A percentile compares a stretch with the other conserved stretches of the same genome.
Evolutionary conservation across 2,329 filamentous ascomycete species (phyloP).

Genomic region (Talaromyces sp.): DNA sequence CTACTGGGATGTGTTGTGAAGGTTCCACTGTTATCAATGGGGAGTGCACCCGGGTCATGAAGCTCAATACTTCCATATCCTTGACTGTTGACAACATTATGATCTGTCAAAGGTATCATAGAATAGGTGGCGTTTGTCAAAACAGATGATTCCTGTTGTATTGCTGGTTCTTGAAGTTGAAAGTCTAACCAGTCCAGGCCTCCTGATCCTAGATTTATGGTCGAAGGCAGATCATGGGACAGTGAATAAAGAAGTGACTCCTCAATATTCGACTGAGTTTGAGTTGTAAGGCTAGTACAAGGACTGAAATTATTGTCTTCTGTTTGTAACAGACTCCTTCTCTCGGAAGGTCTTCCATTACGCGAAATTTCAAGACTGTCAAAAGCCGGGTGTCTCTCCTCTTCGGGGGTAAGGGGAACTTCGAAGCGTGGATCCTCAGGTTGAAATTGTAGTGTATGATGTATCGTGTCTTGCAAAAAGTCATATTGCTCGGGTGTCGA

Average conservation of each 20-base stretch:
- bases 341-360: background rate
- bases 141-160: background rate
- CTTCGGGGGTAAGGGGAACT: background rate
- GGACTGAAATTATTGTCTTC: background rate
- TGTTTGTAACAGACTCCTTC: background rate
- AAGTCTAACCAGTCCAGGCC: constrained; percentile 13
- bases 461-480: background rate
- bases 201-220: constrained; percentile 7
- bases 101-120: background rate
- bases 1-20: background rate
- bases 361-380: background rate
- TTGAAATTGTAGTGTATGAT: background rate
- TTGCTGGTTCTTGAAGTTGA: constrained; percentile 10
- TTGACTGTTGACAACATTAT: background rate
- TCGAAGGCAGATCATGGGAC: background rate
- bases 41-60: background rate
- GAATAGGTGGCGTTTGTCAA: background rate
- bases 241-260: background rate
- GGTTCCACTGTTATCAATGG: background rate
- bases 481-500: background rate
- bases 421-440: background rate
- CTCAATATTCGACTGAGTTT: background rate
- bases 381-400: background rate
- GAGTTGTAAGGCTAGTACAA: background rate
- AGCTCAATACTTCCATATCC: background rate